Evolutionary conservation across 2,329 filamentous ascomycete genomes (phyloP), one percentile per base, ranked within the genome.

Genomic region (Sporothrix globosa): DNA sequence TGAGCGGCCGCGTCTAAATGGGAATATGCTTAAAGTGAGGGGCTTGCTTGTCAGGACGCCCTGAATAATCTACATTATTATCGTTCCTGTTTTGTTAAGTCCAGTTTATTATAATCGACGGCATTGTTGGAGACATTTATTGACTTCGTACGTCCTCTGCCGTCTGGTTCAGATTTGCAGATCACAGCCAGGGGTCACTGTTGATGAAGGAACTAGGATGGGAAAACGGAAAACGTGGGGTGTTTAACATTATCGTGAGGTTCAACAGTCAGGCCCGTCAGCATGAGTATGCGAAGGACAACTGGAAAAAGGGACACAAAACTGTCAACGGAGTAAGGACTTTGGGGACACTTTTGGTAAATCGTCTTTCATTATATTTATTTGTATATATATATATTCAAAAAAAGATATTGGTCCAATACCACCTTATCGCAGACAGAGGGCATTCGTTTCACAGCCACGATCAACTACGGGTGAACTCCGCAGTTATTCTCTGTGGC

Each of bases 191-290:
- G 41, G 56, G 60, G 60, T 63, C 60, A 41, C 48, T 63, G 41
- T 4, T 30, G 14, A 48, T 13, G 56, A 60, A 24, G 56, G 11
- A 60, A 60, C 34, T 4, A 39, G 19, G 34, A n/a, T 3, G 41
- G 60, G 60, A 48, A 48, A 63, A 63, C 30, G 21, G 30, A 63
- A 63, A 48, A 63, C 60, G 60, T 63, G 44, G 60, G 60, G 56
- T 61, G 41, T 61, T 21, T n/a, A 21, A 39, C n/a, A 44, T 24
- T 13, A 61, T 61, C 56, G 56, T 61, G 56, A 61, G 56, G 34
- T 44, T 21, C 21, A 4, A 14, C 56, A 44, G 34, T 14, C 19
- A 17, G 11, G 34, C 19, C 11, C 11, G 13, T 27, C 52, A 4
- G 4, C 24, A 27, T 6, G 2, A 6, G 17, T 17, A 30, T 30